Conservation (phyloP, 441 rosid genomes). For the Raphanus hybrid region DNA sequence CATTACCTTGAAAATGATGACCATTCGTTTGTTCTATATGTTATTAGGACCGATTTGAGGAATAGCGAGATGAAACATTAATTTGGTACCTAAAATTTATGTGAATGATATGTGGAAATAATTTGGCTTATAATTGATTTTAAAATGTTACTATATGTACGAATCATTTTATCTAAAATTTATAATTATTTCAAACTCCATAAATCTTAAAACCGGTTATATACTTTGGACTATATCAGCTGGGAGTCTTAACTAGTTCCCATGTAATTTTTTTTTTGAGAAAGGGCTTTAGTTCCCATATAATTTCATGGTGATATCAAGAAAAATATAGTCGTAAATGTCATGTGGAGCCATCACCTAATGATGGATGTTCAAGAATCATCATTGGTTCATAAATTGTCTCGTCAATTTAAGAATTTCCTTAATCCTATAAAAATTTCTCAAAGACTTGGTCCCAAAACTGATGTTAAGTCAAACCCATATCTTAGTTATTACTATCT, state of each 20-base stretch:
- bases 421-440: neutral
- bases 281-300: neutral
- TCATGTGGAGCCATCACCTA: neutral
- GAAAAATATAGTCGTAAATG: neutral
- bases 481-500: too few species aligned
- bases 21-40: neutral
- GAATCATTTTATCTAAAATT: neutral
- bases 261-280: too few species aligned
- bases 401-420: neutral
- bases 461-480: neutral
- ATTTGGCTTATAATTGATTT: neutral
- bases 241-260: too few species aligned
- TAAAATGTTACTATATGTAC: neutral
- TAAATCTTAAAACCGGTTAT: too few species aligned
- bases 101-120: neutral
- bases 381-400: slow-evolving; percentile 3
- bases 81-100: neutral
- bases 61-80: neutral
- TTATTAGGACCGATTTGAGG: neutral
- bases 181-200: neutral
- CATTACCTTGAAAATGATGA: neutral
- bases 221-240: too few species aligned
- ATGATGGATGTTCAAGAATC: neutral
- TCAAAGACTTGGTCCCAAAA: neutral
- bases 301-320: neutral